Evolutionary conservation across 352 stramenopile genomes (phyloP).

Genomic region (Aphanomyces invadans): DNA sequence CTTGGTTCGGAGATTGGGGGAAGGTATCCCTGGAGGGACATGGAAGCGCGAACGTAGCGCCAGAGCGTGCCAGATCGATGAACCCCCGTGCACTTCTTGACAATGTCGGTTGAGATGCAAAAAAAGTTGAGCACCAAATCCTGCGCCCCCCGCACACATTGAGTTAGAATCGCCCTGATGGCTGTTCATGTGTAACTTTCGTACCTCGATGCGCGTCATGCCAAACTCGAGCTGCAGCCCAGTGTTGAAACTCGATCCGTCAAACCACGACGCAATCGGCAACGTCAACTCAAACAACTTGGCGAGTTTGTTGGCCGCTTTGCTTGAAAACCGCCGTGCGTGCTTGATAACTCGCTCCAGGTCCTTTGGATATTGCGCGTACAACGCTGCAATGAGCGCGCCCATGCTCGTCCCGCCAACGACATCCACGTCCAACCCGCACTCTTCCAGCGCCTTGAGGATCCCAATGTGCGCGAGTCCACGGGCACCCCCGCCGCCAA

Average conservation of each 20-base stretch:
- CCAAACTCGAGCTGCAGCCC: slow-evolving; percentile 66
- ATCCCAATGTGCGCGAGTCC: slow-evolving; percentile 93
- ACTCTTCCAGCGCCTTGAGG: slow-evolving; percentile 87
- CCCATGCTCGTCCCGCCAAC: slow-evolving; percentile 89
- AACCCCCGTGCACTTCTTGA: slow-evolving; percentile 79
- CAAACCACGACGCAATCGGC: slow-evolving; percentile 86
- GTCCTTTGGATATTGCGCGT: slow-evolving; percentile 67
- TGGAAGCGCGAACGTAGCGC: slow-evolving; percentile 88
- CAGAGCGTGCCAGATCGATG: slow-evolving; percentile 79
- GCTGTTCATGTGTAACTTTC: no score
- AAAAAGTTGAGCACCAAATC: slow-evolving; percentile 91
- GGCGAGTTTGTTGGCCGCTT: slow-evolving; percentile 61
- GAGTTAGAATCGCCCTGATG: no score
- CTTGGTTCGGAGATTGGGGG: slow-evolving; percentile 79
- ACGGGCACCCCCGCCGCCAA: slow-evolving; percentile 89
- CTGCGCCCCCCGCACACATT: no score
- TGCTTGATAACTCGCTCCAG: slow-evolving; percentile 50
- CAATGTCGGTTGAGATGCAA: slow-evolving; percentile 89
- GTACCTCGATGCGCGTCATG: slow-evolving; percentile 60
- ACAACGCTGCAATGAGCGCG: slow-evolving; percentile 77
- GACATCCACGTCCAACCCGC: slow-evolving; percentile 88
- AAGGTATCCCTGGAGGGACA: slow-evolving; percentile 89
- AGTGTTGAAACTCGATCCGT: slow-evolving; percentile 73
- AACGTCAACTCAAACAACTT: slow-evolving; percentile 82
- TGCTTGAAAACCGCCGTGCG: slow-evolving; percentile 43